These are phyloP conservation scores for Lodderomyces beijingensis DNA, from an alignment of 1,139 yeast genomes.

Conservation along the genomic window DNA sequence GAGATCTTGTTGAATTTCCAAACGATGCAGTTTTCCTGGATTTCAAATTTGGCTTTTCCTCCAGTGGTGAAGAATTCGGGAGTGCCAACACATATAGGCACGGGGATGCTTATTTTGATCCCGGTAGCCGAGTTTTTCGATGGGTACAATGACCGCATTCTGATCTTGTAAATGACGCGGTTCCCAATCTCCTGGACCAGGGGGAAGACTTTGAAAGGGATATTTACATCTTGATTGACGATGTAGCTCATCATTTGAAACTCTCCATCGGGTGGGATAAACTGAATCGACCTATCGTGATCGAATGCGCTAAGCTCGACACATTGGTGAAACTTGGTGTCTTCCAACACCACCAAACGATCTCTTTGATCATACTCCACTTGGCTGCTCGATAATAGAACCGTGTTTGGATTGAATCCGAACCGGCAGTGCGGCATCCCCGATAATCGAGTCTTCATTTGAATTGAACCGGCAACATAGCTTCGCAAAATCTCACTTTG, in stretches of 20 bases:
- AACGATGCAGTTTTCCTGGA: slow-evolving; percentile 58
- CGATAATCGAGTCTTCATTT: slow-evolving; percentile 66
- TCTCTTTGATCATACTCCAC: slow-evolving; percentile 14
- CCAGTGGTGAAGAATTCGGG: slow-evolving; percentile 47
- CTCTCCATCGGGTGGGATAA: slow-evolving; percentile 91
- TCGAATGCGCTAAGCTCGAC: slow-evolving; percentile 80
- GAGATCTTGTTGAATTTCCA: slow-evolving; percentile 72
- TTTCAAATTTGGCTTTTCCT: slow-evolving; percentile 67
- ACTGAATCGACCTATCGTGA: slow-evolving; percentile 72
- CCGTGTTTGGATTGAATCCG: slow-evolving; percentile 50
- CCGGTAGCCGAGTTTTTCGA: slow-evolving; percentile 61
- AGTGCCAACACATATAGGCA: slow-evolving; percentile 59
- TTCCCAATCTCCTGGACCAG: slow-evolving; percentile 51
- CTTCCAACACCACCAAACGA: slow-evolving; percentile 59
- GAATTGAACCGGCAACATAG: slow-evolving; percentile 73
- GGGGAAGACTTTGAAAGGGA: slow-evolving; percentile 74
- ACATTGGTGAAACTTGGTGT: slow-evolving; percentile 88
- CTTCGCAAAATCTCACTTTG: slow-evolving; percentile 62
- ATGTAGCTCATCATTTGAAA: slow-evolving; percentile 82
- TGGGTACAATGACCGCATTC: slow-evolving; percentile 61
- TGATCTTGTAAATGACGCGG: slow-evolving; percentile 53
- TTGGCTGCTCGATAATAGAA: slow-evolving; percentile 12
- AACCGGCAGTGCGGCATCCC: slow-evolving; percentile 72
- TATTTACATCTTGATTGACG: slow-evolving; percentile 48
- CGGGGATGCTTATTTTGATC: slow-evolving; percentile 62